These are phyloP conservation scores for Phytophthora cryptogea DNA, from an alignment of 352 stramenopile species.

Conservation along the genomic window DNA sequence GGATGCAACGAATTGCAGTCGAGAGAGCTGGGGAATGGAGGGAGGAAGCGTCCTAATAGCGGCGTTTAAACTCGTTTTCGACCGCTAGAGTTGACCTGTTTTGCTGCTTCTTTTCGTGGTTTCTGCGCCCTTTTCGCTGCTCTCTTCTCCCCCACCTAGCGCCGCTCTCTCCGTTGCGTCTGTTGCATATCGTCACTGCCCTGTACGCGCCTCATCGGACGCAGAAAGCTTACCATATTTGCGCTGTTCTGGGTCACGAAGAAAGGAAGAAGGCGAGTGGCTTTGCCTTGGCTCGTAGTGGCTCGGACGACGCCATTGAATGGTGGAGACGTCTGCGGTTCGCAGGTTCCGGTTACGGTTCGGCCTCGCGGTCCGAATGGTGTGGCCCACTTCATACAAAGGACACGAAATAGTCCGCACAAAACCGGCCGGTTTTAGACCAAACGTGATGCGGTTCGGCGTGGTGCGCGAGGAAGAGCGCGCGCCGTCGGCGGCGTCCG, in stretches of 20 bases:
- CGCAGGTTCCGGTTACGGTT: conserved; percentile 27
- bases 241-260: conserved; percentile 82
- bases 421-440: conserved; percentile 4
- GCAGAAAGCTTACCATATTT: conserved; percentile 70
- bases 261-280: conserved; percentile 91
- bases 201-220: conserved; percentile 3
- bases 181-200: not conserved
- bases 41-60: not conserved
- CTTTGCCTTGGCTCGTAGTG: conserved; percentile 35
- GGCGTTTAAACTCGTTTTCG: not conserved
- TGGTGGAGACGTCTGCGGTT: conserved; percentile 50
- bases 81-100: not conserved
- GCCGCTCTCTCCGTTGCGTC: conserved; percentile 4
- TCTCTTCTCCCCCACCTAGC: not conserved
- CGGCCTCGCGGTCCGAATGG: conserved; percentile 14
- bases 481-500: not conserved
- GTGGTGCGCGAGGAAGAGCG: conserved; percentile 37
- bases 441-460: conserved; percentile 56
- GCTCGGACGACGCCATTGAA: conserved; percentile 40
- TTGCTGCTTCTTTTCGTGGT: not conserved
- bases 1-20: too few relatives aligned
- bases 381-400: conserved; percentile 34
- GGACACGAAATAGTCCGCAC: not conserved
- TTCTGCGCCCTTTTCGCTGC: not conserved
- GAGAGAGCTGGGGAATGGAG: conserved; percentile 10